A percentile compares a stretch with the other conserved stretches of the same genome.
phyloP scores from a whole-genome alignment of 2,329 filamentous ascomycete species.

The Scopulariopsis brevicaulis region DNA sequence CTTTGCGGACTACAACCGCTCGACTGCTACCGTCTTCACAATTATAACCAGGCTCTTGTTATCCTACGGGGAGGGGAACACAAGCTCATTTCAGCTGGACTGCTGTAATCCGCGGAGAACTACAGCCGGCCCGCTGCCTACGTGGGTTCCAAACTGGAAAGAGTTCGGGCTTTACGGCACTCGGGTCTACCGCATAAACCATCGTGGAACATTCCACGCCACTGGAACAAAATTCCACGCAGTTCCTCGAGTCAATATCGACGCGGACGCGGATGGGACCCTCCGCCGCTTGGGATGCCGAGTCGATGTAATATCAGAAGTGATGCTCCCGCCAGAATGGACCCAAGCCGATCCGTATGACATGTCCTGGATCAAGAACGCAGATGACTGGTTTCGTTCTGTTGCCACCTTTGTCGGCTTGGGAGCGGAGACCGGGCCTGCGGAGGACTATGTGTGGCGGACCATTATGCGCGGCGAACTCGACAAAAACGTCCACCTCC shows the following conservation, averaged over 20 bases:
- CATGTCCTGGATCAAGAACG: not conserved
- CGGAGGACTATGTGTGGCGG: not conserved
- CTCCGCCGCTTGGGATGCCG: not conserved
- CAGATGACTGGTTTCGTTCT: not conserved
- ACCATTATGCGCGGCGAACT: not conserved
- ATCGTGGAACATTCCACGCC: no score
- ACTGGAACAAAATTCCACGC: no score
- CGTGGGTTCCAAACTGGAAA: constrained; percentile 10
- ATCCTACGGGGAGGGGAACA: no score
- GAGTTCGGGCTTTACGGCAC: constrained; percentile 1
- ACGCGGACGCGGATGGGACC: not conserved
- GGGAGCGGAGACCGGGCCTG: not conserved
- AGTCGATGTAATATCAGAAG: not conserved
- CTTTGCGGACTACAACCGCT: constrained; percentile 6
- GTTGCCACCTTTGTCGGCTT: not conserved
- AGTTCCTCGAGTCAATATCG: no score
- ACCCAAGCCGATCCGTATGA: not conserved
- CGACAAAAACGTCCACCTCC: no score
- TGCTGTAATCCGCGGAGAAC: constrained; percentile 5
- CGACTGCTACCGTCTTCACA: not conserved
- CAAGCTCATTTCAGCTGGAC: constrained; percentile 1
- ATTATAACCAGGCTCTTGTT: no score
- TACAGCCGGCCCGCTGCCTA: constrained; percentile 1
- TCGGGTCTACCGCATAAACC: not conserved
- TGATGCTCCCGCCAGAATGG: not conserved